These are phyloP conservation scores for Coniferiporia sulphurascens DNA, from an alignment of 1,284 basidiomycete species.

Conservation along the genomic window DNA sequence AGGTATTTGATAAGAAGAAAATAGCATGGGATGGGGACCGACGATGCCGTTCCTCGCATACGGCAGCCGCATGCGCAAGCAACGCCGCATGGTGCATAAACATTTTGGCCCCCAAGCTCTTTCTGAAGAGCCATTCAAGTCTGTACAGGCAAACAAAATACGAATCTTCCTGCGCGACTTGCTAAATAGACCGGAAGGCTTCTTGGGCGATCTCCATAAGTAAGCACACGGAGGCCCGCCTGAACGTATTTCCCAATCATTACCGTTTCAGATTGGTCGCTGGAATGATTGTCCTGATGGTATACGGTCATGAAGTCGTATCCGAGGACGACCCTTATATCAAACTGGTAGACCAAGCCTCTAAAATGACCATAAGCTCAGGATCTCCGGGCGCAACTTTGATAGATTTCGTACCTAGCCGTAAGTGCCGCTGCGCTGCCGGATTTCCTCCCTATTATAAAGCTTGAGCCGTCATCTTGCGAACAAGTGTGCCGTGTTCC, in stretches of 20 bases:
- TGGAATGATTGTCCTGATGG: background rate
- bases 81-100: conserved; percentile 28
- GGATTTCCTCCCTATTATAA: background rate
- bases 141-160: conserved; percentile 20
- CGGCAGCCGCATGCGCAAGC: conserved; percentile 27
- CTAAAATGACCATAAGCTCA: background rate
- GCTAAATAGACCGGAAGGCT: background rate
- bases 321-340: conserved; percentile 31
- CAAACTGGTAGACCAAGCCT: conserved; percentile 5
- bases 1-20: background rate
- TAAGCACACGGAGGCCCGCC: background rate
- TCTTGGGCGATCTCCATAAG: background rate
- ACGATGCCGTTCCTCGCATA: conserved; percentile 1
- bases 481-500: conserved; percentile 9
- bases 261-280: background rate
- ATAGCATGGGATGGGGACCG: background rate
- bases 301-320: background rate
- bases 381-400: conserved; percentile 20
- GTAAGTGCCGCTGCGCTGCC: background rate
- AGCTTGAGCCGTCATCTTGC: background rate
- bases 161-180: background rate
- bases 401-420: conserved; percentile 26
- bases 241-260: no score
- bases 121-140: conserved; percentile 16
- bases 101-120: conserved; percentile 23